A percentile compares a stretch with the other conserved stretches of the same genome.
Evolutionary conservation across 352 stramenopile species (phyloP).

Genomic region (Globisporangium alternatum): DNA sequence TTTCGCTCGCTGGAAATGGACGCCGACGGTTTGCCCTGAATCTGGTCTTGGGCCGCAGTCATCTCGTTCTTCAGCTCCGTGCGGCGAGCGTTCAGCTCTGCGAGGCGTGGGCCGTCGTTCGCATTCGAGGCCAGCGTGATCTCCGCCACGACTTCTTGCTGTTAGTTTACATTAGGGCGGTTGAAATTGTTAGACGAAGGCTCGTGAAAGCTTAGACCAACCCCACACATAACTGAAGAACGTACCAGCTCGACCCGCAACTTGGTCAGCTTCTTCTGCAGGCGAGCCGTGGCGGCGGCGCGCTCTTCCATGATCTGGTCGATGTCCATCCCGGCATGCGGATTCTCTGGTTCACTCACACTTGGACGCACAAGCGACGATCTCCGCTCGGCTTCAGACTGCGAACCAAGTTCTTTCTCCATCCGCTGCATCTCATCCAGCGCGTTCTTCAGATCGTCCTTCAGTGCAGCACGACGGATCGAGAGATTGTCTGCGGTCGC

Average conservation of each 20-base stretch:
- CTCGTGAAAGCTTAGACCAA: background rate
- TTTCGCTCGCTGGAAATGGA: constrained; percentile 22
- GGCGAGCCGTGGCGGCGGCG: constrained; percentile 26
- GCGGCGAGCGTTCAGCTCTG: constrained; percentile 49
- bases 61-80: constrained; percentile 75
- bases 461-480: constrained; percentile 52
- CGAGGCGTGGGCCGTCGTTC: constrained; percentile 46
- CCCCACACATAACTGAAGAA: background rate
- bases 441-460: constrained; percentile 65
- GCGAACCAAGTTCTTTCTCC: constrained; percentile 51
- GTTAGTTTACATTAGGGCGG: background rate
- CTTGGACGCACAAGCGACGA: constrained; percentile 30
- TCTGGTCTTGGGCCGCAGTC: constrained; percentile 55
- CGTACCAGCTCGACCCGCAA: constrained; percentile 41
- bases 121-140: constrained; percentile 53
- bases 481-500: constrained; percentile 64
- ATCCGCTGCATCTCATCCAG: constrained; percentile 74
- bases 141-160: constrained; percentile 67
- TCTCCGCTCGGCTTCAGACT: constrained; percentile 17
- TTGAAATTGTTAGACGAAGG: background rate
- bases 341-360: constrained; percentile 12
- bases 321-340: constrained; percentile 31
- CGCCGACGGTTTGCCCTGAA: constrained; percentile 20
- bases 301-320: constrained; percentile 50
- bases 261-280: constrained; percentile 46